Conservation (phyloP, 2,329 filamentous ascomycete species). For the Fusarium caatingaense region DNA sequence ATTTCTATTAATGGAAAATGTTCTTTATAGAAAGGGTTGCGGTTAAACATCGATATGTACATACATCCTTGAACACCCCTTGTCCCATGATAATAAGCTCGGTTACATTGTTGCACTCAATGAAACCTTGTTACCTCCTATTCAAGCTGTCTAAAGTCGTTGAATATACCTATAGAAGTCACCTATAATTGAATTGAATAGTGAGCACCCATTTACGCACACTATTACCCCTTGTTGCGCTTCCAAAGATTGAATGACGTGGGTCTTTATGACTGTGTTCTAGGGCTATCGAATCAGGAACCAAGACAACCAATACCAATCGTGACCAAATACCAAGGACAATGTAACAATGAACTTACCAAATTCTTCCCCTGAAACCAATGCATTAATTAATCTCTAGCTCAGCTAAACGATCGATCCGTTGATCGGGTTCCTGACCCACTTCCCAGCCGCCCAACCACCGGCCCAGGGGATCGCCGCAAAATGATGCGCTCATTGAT, state of each 20-base stretch:
- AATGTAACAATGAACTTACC: background rate
- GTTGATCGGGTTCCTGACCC: constrained; percentile 17
- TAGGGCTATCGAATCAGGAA: background rate
- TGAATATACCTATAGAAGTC: background rate
- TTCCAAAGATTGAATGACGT: background rate
- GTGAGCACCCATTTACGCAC: background rate
- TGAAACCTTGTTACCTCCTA: no score
- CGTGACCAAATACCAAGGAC: background rate
- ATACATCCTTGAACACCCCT: no score
- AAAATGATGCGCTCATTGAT: constrained; percentile 36
- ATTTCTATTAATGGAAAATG: background rate
- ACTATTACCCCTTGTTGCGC: background rate
- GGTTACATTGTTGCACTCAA: no score
- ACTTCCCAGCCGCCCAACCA: constrained; percentile 13
- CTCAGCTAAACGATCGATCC: background rate
- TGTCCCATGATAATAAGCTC: no score
- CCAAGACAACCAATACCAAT: background rate
- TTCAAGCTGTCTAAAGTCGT: background rate
- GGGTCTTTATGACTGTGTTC: background rate
- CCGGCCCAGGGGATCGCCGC: constrained; percentile 3
- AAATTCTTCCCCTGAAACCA: background rate
- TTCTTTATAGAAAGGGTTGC: background rate
- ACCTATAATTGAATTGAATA: no score
- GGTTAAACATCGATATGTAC: background rate
- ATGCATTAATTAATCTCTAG: background rate